Evolutionary conservation across 306 rosid species (phyloP).

Genomic region (Cicer bijugum): DNA sequence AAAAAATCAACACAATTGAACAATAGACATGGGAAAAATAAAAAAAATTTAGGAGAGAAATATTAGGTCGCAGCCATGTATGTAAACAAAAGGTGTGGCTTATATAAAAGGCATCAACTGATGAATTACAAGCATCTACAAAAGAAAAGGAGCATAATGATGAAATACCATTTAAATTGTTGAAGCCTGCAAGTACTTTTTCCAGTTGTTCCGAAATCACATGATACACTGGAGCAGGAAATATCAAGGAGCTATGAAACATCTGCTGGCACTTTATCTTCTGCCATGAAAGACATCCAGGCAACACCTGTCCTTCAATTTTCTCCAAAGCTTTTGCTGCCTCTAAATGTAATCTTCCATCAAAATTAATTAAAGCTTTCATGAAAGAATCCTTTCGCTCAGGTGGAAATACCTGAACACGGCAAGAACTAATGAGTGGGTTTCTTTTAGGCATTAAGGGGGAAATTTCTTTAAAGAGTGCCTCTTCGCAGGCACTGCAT

Average conservation of each 20-base stretch:
- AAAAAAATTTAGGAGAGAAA: not conserved
- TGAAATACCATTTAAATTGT: conserved; percentile 56
- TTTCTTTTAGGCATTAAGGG: conserved; percentile 67
- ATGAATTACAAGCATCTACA: conserved; percentile 34
- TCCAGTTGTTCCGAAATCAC: conserved; percentile 69
- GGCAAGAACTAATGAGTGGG: conserved; percentile 56
- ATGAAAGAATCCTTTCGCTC: conserved; percentile 65
- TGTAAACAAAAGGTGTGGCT: conserved; percentile 29
- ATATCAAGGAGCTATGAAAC: conserved; percentile 74
- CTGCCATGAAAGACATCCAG: conserved; percentile 83
- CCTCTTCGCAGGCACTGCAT: conserved; percentile 68
- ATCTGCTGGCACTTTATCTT: conserved; percentile 84
- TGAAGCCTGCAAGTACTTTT: conserved; percentile 58
- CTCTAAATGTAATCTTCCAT: conserved; percentile 92
- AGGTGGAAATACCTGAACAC: conserved; percentile 73
- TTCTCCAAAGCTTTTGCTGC: conserved; percentile 91
- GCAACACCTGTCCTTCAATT: conserved; percentile 78
- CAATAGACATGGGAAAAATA: not conserved
- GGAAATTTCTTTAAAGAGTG: conserved; percentile 72
- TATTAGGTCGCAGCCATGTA: not conserved
- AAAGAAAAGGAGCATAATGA: conserved; percentile 31
- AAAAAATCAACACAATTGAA: not conserved
- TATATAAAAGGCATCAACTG: conserved; percentile 1
- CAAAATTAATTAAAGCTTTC: conserved; percentile 77
- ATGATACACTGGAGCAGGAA: conserved; percentile 61